Percentiles rank a stretch among this genome's conserved stretches.
phyloP scores from a whole-genome alignment of 139 green algal species.

The Microglena sp. region DNA sequence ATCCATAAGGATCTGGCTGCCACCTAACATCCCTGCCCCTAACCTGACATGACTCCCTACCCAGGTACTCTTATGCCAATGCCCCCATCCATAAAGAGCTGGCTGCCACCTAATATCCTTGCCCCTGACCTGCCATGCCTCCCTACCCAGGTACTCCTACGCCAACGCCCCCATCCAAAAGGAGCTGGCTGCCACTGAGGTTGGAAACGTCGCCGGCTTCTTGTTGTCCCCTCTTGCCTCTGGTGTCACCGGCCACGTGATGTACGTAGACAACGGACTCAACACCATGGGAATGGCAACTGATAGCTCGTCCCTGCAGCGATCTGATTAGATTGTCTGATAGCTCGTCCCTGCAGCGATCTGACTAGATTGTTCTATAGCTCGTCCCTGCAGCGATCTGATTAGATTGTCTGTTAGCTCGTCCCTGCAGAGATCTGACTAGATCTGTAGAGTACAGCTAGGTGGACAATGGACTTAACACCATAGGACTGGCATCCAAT shows the following conservation, averaged over 20 bases:
- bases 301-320: slow-evolving; percentile 62
- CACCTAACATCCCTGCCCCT: too few species aligned
- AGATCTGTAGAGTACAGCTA: too few species aligned
- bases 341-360: too few species aligned
- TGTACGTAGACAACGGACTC: slow-evolving; percentile 92
- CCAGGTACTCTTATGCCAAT: not conserved
- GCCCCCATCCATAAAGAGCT: not conserved
- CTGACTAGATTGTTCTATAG: too few species aligned
- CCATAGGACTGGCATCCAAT: too few species aligned
- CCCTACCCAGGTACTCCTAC: slow-evolving; percentile 57
- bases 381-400: too few species aligned
- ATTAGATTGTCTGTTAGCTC: too few species aligned
- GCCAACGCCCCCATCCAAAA: slow-evolving; percentile 93
- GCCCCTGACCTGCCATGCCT: not conserved
- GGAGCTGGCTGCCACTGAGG: slow-evolving; percentile 74
- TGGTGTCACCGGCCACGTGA: slow-evolving; percentile 55
- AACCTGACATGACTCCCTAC: too few species aligned
- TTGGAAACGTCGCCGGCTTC: slow-evolving; percentile 81
- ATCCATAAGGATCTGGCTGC: slow-evolving; percentile 90
- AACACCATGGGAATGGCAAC: slow-evolving; percentile 86
- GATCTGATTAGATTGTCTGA: not conserved
- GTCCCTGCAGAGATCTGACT: too few species aligned
- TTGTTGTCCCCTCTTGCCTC: slow-evolving; percentile 85
- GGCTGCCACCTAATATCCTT: not conserved
- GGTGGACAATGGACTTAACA: too few species aligned